Evolutionary conservation across 2,329 filamentous ascomycete genomes (phyloP), one percentile per base, ranked within the genome.

Genomic region (Fusarium sp.): DNA sequence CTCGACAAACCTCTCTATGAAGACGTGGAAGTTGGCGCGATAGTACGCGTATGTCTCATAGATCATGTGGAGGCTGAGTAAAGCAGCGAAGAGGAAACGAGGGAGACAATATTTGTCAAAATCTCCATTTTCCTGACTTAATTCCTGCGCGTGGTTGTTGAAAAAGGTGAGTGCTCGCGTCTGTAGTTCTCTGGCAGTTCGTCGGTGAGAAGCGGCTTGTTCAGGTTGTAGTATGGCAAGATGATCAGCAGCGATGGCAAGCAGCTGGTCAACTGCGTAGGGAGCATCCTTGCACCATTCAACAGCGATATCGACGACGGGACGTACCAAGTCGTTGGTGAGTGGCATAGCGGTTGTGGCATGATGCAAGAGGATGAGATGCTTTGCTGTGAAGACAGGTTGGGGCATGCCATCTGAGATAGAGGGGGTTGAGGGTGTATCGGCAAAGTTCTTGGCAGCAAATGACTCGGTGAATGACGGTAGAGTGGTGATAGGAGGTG

Each of bases 231-330:
- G 40, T 13, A 72, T 55, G 5, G 74, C 73, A 2, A 78, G 67
- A 61, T 86, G 82, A 3, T 83, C 75, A 4, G 83, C 82, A 11
- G 82, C 78, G 50, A 83, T 67, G 38, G 83, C 83, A 10, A 86
- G 78, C 5, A 84, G 50, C 67, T 84, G 78, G 61, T 85, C 82
- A 65, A 85, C 80, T 4, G 84, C 78, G 58, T 82, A 85, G 1
- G 82, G 83, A 3, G 76, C 75, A 29, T 76, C 69, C 6, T 78
- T 64, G 8, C 78, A 77, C 53, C 78, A 74, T 14, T 70, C 74
- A 25, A 81, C 67, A 49, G 75, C 75, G 29, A 81, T 70, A 33
- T 77, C 73, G n/a, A 78, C 38, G 44, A 79, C 64, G 27, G 67
- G 61, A 13, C 73, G 64, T 8, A 65, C 69, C 49, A 68, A 71